Evolutionary conservation across 805 yeast genomes (phyloP).

Genomic region (Yamadazyma sp.): DNA sequence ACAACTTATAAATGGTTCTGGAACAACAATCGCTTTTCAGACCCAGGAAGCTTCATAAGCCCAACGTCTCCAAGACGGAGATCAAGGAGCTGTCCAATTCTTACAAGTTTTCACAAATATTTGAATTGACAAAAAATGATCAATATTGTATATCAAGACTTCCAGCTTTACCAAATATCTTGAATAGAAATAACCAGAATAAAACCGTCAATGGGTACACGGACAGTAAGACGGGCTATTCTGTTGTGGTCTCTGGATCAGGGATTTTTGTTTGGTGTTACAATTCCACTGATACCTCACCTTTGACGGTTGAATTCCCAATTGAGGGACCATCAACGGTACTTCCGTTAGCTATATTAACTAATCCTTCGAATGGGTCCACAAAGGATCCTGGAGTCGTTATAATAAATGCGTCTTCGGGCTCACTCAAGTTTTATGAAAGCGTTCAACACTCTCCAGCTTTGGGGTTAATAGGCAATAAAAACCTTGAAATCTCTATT

Average conservation of each 20-base stretch:
- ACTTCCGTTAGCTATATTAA: conserved; percentile 56
- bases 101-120: conserved; percentile 1
- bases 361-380: conserved; percentile 55
- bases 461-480: conserved; percentile 52
- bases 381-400: conserved; percentile 66
- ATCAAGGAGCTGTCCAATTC: not conserved
- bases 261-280: conserved; percentile 69
- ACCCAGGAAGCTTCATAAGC: conserved; percentile 8
- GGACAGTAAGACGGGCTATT: conserved; percentile 49
- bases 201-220: conserved; percentile 39
- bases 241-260: conserved; percentile 49
- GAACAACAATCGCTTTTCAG: conserved; percentile 7
- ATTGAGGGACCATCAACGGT: conserved; percentile 24
- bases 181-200: conserved; percentile 13
- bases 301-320: conserved; percentile 56
- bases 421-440: conserved; percentile 68
- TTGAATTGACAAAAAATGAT: conserved; percentile 57
- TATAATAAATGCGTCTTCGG: conserved; percentile 57
- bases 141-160: conserved; percentile 57
- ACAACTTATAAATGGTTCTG: conserved; percentile 3
- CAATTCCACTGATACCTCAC: conserved; percentile 57
- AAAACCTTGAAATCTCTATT: conserved; percentile 42
- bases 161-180: conserved; percentile 53
- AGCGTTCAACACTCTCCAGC: conserved; percentile 71
- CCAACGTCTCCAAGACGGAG: not conserved